Evolutionary conservation across 441 rosid genomes (phyloP), one percentile per base, ranked within the genome.

Genomic region (Capsella rubella): DNA sequence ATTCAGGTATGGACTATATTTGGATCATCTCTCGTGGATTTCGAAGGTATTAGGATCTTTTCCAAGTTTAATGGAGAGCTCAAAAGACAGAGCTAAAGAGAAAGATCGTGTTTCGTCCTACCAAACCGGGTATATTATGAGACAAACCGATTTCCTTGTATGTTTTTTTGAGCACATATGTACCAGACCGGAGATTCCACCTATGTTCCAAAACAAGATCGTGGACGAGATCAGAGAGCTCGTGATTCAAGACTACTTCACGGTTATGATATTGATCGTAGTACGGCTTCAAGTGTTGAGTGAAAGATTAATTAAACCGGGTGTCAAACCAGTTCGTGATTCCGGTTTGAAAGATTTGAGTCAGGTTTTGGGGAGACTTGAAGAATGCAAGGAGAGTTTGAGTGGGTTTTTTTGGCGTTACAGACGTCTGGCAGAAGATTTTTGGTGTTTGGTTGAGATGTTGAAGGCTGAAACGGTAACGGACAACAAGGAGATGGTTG

Each of bases 221-320:
- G 84, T 88, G 43, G 84, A 85, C 71, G 96, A 82, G 86, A 75
- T 86, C 32, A 86, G 88, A 59, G 82, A 83, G 64, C 78, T 81
- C 62, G 94, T 86, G 52, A 65, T 83, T 25, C 84, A 85, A 61
- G 92, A 93, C 81, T 91, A 89, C 31, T 76, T 88, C 71, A 35
- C 32, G 2, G 74, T 79, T 34, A 81, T 89, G 64, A 65, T 57
- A 10, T 84, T 88, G 78, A 73, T 88, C n/a, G 59, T 52, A 29
- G 31, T 71, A 64, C 83, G 94, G 51, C 85, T 84, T 32, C 35
- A 31, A 49, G 88, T 86, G 52, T 78, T 87, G 50, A 74, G 72
- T 0, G 76, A 56, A 54, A 81, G 96, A 64, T 49, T 67, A 46
- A 66, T 53, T 45, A 43, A 51, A 51, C 74, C 28, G 67, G 72